These are phyloP conservation scores for Geranium brycei DNA, from an alignment of 345 rosid species.

Conservation along the genomic window DNA sequence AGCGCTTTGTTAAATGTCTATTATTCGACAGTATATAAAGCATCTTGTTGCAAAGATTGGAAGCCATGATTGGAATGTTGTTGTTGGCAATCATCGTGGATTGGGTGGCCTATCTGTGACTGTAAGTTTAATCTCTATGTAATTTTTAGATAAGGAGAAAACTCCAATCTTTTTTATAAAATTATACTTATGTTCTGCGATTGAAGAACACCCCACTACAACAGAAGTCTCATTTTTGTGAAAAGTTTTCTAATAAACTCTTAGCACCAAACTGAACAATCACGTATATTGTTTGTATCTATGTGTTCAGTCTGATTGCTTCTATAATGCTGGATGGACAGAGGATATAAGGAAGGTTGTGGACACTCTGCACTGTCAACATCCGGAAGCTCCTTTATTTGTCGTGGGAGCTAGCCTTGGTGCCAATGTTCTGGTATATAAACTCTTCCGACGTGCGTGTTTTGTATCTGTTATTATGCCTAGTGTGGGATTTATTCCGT, in stretches of 20 bases:
- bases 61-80: conserved; percentile 25
- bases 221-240: background rate
- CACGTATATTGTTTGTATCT: conserved; percentile 7
- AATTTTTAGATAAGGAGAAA: too few relatives aligned
- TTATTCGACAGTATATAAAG: conserved; percentile 21
- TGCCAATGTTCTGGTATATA: conserved; percentile 29
- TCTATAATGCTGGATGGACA: conserved; percentile 37
- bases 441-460: background rate
- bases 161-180: too few relatives aligned
- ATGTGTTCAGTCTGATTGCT: conserved; percentile 33
- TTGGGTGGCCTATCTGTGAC: conserved; percentile 28
- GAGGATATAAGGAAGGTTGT: conserved; percentile 21
- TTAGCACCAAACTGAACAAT: conserved; percentile 8
- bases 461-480: background rate
- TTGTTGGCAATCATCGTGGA: conserved; percentile 33
- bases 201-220: too few relatives aligned
- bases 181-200: too few relatives aligned
- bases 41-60: conserved; percentile 24
- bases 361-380: conserved; percentile 14
- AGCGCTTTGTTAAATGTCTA: background rate
- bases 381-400: conserved; percentile 29
- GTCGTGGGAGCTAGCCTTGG: conserved; percentile 36
- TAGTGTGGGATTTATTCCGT: background rate
- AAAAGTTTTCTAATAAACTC: conserved; percentile 3
- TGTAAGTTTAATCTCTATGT: conserved; percentile 15